Evolutionary conservation across 2,329 filamentous ascomycete genomes (phyloP).

Genomic region (Botrytis tulipae): DNA sequence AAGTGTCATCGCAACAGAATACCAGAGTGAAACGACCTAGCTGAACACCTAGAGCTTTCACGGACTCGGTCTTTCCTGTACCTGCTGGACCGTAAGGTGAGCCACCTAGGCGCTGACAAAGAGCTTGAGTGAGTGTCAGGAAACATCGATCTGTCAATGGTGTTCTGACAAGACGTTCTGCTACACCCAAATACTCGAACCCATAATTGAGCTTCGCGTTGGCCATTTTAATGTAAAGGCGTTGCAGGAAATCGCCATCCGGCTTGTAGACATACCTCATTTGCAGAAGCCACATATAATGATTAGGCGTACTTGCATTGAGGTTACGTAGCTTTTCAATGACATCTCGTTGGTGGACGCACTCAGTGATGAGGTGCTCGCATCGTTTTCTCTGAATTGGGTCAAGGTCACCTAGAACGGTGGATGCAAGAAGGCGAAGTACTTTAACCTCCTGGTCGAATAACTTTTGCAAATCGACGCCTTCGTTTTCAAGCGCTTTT

Average conservation of each 20-base stretch:
- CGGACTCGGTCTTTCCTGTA: slow-evolving; percentile 98
- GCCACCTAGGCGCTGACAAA: slow-evolving; percentile 91
- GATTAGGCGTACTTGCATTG: slow-evolving; percentile 70
- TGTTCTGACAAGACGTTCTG: slow-evolving; percentile 92
- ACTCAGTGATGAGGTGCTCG: slow-evolving; percentile 97
- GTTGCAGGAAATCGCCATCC: slow-evolving; percentile 77
- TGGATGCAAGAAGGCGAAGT: slow-evolving; percentile 79
- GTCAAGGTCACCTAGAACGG: slow-evolving; percentile 86
- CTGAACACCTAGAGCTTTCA: slow-evolving; percentile 95
- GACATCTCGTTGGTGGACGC: slow-evolving; percentile 92
- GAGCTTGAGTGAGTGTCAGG: slow-evolving; percentile 91
- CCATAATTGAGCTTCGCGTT: slow-evolving; percentile 95
- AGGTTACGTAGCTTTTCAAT: slow-evolving; percentile 81
- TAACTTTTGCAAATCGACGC: slow-evolving; percentile 64
- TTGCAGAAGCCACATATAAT: slow-evolving; percentile 91
- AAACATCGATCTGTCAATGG: slow-evolving; percentile 98
- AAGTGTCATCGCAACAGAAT: slow-evolving; percentile 99
- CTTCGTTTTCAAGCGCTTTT: slow-evolving; percentile 69
- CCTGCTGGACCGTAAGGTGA: slow-evolving; percentile 97
- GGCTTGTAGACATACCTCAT: slow-evolving; percentile 93
- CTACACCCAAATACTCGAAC: slow-evolving; percentile 96
- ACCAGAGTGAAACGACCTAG: slow-evolving; percentile 97
- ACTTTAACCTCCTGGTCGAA: slow-evolving; percentile 83
- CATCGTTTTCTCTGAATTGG: slow-evolving; percentile 91
- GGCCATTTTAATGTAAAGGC: slow-evolving; percentile 91